Base-by-base conservation (phyloP, 129 eudicot genomes). In the Flaveria robusta region DNA sequence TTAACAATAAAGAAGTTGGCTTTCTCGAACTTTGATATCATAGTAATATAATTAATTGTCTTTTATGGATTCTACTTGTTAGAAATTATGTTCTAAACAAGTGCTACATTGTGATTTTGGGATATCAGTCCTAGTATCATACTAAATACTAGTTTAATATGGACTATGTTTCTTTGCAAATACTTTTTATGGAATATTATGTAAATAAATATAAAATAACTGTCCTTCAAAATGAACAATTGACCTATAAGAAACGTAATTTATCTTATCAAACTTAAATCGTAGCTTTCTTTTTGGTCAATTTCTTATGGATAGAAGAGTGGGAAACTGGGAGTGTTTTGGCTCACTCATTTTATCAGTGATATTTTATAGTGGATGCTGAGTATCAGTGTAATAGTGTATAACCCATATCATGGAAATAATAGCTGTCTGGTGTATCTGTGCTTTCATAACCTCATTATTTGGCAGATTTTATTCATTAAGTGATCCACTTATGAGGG, bases 61-160 rank as follows among this genome's bases (percentile, higher is more conserved):
- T 14, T 29, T 31, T 26, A 27, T 34, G 29, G 55, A 22, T 64
- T 75, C 29, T 29, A 12, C 72, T 3, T 64, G 16, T 63, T 63
- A 42, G 19, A 23, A 27, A 10, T 43, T 43, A 24, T 39, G 49
- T 23, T 65, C 15, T 12, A 11, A 75, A 50, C 20, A 75, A 49
- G 72, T 19, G 62, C 49, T 75, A 22, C 27, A 41, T 24, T 50
- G 26, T 51, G 23, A 47, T 6, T 62, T 4, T 74, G n/a, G 47
- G 63, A 74, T 63, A 42, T 75, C 4, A 63, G 3, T 65, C 4
- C 71, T 9, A 74, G n/a, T n/a, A n/a, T n/a, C n/a, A n/a, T 23
- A 24, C 42, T 39, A 39, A 19, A 7, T 55, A 19, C 39, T 56
- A 22, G 22, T 20, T 22, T 8, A 47, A 14, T 12, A 11, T 52